Evolutionary conservation across 163 green algal genomes (phyloP).

Genomic region (Trebouxiophyceae sp.): DNA sequence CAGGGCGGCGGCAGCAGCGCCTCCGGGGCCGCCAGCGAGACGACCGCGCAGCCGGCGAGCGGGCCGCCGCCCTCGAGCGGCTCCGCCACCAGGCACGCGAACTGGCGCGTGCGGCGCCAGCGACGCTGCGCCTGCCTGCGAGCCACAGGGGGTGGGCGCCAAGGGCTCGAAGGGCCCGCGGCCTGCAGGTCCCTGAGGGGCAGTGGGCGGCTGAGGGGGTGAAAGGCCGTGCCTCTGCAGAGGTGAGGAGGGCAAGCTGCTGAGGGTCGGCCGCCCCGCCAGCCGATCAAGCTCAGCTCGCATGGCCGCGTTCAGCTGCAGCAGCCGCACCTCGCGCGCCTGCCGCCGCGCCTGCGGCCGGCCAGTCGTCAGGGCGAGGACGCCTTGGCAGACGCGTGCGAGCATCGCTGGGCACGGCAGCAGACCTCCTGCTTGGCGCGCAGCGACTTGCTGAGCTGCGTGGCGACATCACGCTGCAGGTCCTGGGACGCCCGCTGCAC

Average conservation of each 20-base stretch:
- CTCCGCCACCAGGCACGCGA: conserved; percentile 15
- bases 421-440: not conserved
- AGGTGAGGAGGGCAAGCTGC: too few relatives aligned
- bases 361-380: not conserved
- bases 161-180: not conserved
- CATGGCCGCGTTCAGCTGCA: conserved; percentile 2
- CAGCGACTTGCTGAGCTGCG: not conserved
- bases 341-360: not conserved
- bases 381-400: too few relatives aligned
- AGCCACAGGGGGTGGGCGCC: not conserved
- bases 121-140: conserved; percentile 14
- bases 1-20: conserved; percentile 47
- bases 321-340: not conserved
- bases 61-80: not conserved
- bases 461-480: not conserved
- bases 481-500: not conserved
- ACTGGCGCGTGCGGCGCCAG: conserved; percentile 23
- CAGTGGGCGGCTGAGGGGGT: not conserved
- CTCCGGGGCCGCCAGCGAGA: conserved; percentile 28
- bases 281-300: conserved; percentile 8
- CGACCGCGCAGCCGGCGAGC: conserved; percentile 13
- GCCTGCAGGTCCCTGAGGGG: conserved; percentile 7
- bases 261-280: conserved; percentile 2
- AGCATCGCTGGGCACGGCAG: too few relatives aligned
- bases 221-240: too few relatives aligned